phyloP scores from a whole-genome alignment of 176 grass and related monocot species.

The Lolium perenne region DNA sequence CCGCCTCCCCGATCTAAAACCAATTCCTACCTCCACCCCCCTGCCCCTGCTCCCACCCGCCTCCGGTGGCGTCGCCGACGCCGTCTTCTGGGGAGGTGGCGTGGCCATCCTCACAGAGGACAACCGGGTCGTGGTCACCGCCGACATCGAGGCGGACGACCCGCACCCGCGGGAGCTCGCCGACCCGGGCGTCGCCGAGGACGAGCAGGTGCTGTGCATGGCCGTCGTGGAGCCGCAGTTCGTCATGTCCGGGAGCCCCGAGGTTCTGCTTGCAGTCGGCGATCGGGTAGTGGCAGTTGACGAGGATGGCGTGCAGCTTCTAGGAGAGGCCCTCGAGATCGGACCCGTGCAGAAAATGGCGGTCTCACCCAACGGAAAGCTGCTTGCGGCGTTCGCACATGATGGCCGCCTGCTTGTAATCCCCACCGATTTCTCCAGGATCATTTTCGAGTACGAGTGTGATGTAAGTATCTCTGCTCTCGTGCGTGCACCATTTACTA shows the following conservation, averaged over 20 bases:
- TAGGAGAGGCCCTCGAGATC: slow-evolving; percentile 69
- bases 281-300: slow-evolving; percentile 73
- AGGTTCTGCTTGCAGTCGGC: slow-evolving; percentile 85
- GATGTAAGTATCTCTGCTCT: slow-evolving; percentile 57
- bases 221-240: slow-evolving; percentile 87
- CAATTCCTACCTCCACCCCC: slow-evolving; percentile 59
- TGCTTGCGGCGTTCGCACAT: slow-evolving; percentile 82
- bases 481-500: neutral
- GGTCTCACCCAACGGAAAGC: slow-evolving; percentile 86
- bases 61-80: slow-evolving; percentile 78
- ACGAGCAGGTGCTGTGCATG: slow-evolving; percentile 75
- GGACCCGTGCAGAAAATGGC: slow-evolving; percentile 97
- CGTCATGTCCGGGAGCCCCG: slow-evolving; percentile 85
- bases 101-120: slow-evolving; percentile 77
- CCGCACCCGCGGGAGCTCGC: slow-evolving; percentile 72
- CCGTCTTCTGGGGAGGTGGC: slow-evolving; percentile 89
- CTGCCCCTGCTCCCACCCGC: slow-evolving; percentile 52
- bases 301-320: slow-evolving; percentile 79
- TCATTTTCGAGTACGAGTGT: slow-evolving; percentile 95
- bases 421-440: slow-evolving; percentile 83
- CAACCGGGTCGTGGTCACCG: slow-evolving; percentile 55
- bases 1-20: slow-evolving; percentile 65
- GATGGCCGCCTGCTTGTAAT: slow-evolving; percentile 88
- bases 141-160: slow-evolving; percentile 50
- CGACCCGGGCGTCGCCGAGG: slow-evolving; percentile 70